Base-by-base conservation (phyloP, 2,329 filamentous ascomycete species). In the Ceratocystis cacaofunesta region DNA sequence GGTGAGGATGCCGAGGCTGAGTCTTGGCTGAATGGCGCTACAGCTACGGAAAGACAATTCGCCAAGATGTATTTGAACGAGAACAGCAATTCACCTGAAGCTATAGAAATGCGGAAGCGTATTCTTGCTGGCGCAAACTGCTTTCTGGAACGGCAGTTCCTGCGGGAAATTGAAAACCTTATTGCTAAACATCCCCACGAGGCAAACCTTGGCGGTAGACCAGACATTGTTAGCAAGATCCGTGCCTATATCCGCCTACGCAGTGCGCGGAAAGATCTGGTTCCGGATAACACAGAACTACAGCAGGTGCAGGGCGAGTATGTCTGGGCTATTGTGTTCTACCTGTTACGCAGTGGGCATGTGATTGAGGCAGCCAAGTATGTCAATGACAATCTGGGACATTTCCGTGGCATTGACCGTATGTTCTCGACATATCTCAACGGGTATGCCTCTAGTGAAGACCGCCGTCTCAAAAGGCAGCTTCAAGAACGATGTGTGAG, bases 261-360 rank as follows among this genome's bases (percentile, higher is more conserved):
- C 68, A 83, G 86, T 52, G 82, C 84, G 1, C 85, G 90, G 67
- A 95, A 92, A 75, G 90, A 95, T 72, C 82, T 97, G 55, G 89
- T 88, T 1, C 85, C 87, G 1, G 89, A 95, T 72, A 89, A 87
- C 68, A 84, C 86, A 3, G 85, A 92, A 69, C 79, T 96, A 60
- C 90, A 95, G 74, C 84, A 86, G 73, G 82, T 92, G 61, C 85
- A 85, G 52, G 85, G 88, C 63, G 92, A 96, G 73, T 94, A 88
- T 71, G 88, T 92, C 69, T 99, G 94, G 94, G 91, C 92, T 55
- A 82, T 96, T 62, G 85, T 99, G 57, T 99, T 95, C 77, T 97
- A 90, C 75, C 82, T 97, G 50, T 78, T 99, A 28, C 85, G 94
- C 58, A 88, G 88, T 68, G 94, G 94, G 62, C 86, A 95, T 69